Evolutionary conservation across 176 grass and related monocot genomes (phyloP), one percentile per base, ranked within the genome.

Genomic region (Thinopyrum elongatum): DNA sequence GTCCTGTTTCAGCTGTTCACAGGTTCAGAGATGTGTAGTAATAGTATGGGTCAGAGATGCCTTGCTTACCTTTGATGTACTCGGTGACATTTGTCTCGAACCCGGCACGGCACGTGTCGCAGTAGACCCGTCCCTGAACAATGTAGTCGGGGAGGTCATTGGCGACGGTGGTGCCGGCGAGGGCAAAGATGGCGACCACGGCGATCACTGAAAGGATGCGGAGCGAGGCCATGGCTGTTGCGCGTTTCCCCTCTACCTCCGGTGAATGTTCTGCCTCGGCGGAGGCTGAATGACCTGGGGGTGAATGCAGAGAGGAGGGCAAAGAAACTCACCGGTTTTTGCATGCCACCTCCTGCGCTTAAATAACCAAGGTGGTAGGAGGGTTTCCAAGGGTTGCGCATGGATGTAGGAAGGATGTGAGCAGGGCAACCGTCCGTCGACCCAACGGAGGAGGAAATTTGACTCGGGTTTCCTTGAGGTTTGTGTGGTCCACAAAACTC

Each of bases 61-160:
- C 10, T 29, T 31, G 16, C 77, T 2, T 87, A 94, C 95, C 95
- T 65, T 79, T 36, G 30, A 98, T 65, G 87, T 95, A 98, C 74
- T 92, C 53, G 34, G 89, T 93, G 88, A 87, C 75, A 65, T 79
- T 86, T 46, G 91, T 98, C 81, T 93, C 91, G 14, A 98, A 98
- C 31, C 95, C 95, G 12, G 91, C 87, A 10, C 95, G 93, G 77
- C 93, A 98, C 1, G 91, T 98, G 83, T 98, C 95, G 65, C 95
- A 98, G 80, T 93, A 98, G 53, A 98, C 89, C 10, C 93, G 90
- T 47, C 95, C 95, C 83, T 92, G 75, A 72, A 98, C 60, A 8
- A 70, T 4, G 79, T 92, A 93, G 30, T 83, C 80, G 8, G 91
- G 82, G 6, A 71, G 73, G 12, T 71, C 19, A 0, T 76, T 51